A percentile compares a stretch with the other conserved stretches of the same genome.
phyloP scores from a whole-genome alignment of 495 filamentous ascomycete genomes.

The Hypoxylon fuscum region DNA sequence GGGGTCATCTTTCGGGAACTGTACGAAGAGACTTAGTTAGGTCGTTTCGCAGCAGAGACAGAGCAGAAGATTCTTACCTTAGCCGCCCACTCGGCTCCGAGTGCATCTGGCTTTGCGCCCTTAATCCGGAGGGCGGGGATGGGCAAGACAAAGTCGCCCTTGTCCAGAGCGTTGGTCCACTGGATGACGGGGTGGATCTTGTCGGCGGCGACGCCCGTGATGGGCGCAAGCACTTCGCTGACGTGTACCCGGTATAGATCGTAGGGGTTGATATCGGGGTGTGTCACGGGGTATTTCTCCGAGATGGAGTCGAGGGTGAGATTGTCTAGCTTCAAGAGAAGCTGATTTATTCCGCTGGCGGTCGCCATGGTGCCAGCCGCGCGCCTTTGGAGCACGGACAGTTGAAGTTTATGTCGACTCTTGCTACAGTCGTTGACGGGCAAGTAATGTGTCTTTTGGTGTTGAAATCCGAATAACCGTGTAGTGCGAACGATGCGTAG shows the following conservation, averaged over 20 bases:
- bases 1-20: conserved; percentile 79
- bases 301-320: conserved; percentile 49
- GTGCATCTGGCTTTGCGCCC: conserved; percentile 78
- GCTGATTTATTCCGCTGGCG: conserved; percentile 43
- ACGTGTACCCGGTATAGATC: conserved; percentile 91
- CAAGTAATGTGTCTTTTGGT: not conserved
- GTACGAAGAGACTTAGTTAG: conserved; percentile 15
- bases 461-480: not conserved
- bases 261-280: conserved; percentile 80
- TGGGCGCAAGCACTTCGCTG: conserved; percentile 73
- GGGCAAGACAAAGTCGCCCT: conserved; percentile 86
- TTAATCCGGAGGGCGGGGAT: conserved; percentile 83
- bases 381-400: conserved; percentile 30
- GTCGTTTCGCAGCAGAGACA: not conserved
- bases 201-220: conserved; percentile 74
- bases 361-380: conserved; percentile 40
- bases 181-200: conserved; percentile 80
- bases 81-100: conserved; percentile 73
- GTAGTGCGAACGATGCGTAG: conserved; percentile 10
- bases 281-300: conserved; percentile 61
- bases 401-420: not conserved
- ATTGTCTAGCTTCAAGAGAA: conserved; percentile 50
- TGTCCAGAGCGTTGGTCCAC: conserved; percentile 87
- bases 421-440: conserved; percentile 13
- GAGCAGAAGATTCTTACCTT: conserved; percentile 56